These are phyloP conservation scores for Parsonsia alboflavescens DNA, from an alignment of 257 asterid species.

Conservation along the genomic window DNA sequence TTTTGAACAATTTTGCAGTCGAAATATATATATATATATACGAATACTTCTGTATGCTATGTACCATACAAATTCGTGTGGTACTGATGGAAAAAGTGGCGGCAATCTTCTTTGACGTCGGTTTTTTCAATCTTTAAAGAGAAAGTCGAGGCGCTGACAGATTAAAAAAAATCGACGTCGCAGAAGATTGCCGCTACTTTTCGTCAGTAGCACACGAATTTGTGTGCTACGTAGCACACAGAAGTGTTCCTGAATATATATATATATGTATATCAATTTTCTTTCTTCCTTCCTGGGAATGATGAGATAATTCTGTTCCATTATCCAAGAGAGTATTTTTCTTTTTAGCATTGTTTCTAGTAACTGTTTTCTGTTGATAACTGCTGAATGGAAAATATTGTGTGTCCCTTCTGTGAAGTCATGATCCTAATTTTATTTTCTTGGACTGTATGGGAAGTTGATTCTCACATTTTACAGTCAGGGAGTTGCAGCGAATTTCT, in stretches of 20 bases:
- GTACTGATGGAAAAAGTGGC: no score
- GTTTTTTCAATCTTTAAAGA: no score
- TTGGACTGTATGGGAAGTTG: slow-evolving; percentile 50
- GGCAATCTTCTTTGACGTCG: no score
- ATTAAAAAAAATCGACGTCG: no score
- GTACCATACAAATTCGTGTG: no score
- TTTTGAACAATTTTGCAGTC: background rate
- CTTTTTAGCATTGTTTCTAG: background rate
- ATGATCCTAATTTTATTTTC: background rate
- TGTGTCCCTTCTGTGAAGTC: slow-evolving; percentile 5
- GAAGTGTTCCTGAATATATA: no score
- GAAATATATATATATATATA: no score
- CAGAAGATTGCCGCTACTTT: no score
- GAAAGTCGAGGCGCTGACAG: no score
- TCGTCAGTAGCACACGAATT: no score
- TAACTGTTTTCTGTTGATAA: background rate
- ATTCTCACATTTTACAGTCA: slow-evolving; percentile 84
- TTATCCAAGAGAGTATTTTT: slow-evolving; percentile 1
- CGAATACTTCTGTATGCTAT: no score
- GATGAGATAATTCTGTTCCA: background rate
- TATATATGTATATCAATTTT: background rate
- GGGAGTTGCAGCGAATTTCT: slow-evolving; percentile 90
- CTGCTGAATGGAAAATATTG: background rate
- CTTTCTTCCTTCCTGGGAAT: background rate
- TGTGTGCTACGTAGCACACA: no score